A percentile compares a stretch with the other conserved stretches of the same genome.
phyloP scores from a whole-genome alignment of 129 eudicot genomes.

The Pulicaria dysenterica region DNA sequence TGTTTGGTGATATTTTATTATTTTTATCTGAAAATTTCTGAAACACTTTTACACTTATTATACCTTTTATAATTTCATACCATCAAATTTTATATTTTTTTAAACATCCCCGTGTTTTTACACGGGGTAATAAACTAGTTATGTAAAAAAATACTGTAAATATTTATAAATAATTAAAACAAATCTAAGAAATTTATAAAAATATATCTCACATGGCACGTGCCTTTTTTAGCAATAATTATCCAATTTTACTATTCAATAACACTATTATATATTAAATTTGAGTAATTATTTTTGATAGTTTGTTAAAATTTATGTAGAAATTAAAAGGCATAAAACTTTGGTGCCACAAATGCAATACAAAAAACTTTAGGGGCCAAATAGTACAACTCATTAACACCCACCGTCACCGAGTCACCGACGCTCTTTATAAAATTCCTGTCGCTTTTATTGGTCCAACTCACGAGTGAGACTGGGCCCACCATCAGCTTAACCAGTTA shows the following conservation, averaged over 20 bases:
- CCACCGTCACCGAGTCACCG: constrained; percentile 70
- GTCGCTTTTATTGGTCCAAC: constrained; percentile 39
- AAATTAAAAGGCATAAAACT: background rate
- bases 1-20: too few species aligned
- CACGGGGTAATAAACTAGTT: too few species aligned
- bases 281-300: background rate
- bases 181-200: too few species aligned
- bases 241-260: background rate
- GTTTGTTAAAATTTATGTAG: background rate
- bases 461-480: constrained; percentile 38
- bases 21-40: too few species aligned
- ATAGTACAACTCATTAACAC: constrained; percentile 19
- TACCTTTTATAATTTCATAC: too few species aligned
- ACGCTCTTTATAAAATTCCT: constrained; percentile 43
- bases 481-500: constrained; percentile 30
- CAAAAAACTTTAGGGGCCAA: constrained; percentile 1
- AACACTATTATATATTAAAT: background rate
- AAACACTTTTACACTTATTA: too few species aligned
- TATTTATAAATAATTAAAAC: too few species aligned
- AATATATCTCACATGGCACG: too few species aligned
- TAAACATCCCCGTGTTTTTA: too few species aligned
- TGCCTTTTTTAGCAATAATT: too few species aligned
- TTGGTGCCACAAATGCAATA: background rate
- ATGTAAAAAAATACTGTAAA: too few species aligned
- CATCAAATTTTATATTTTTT: too few species aligned